Conservation (phyloP, 805 yeast species). For the Barnettozyma sp. region DNA sequence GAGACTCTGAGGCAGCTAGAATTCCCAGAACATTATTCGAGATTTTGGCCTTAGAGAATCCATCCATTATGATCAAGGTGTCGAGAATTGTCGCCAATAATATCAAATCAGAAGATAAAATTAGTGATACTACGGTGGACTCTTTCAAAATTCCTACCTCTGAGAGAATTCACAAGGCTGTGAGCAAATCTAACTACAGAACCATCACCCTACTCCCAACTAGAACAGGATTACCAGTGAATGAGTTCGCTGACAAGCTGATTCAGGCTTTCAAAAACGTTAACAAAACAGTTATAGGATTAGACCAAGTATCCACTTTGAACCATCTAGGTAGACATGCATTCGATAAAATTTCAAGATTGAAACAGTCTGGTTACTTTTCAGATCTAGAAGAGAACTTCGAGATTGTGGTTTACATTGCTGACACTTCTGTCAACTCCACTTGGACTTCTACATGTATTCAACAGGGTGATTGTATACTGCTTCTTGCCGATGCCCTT, state of each 20-base stretch:
- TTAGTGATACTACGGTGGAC: slow-evolving; percentile 13
- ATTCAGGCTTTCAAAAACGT: slow-evolving; percentile 65
- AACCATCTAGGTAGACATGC: slow-evolving; percentile 86
- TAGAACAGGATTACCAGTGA: slow-evolving; percentile 74
- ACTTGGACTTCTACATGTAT: slow-evolving; percentile 91
- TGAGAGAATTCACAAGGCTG: slow-evolving; percentile 7
- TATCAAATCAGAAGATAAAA: slow-evolving; percentile 15
- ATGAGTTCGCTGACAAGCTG: slow-evolving; percentile 72
- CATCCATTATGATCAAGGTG: slow-evolving; percentile 85
- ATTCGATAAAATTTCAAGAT: slow-evolving; percentile 77
- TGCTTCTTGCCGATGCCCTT: slow-evolving; percentile 78
- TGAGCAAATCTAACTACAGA: slow-evolving; percentile 47
- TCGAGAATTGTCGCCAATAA: slow-evolving; percentile 78
- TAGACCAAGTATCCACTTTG: slow-evolving; percentile 79
- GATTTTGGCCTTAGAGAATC: slow-evolving; percentile 73
- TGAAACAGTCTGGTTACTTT: slow-evolving; percentile 83
- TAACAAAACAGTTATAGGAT: slow-evolving; percentile 64
- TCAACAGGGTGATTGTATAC: slow-evolving; percentile 91
- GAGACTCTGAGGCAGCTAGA: slow-evolving; percentile 92
- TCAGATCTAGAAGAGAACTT: slow-evolving; percentile 86
- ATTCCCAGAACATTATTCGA: slow-evolving; percentile 89
- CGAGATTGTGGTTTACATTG: slow-evolving; percentile 83
- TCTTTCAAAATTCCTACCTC: slow-evolving; percentile 28
- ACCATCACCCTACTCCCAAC: slow-evolving; percentile 84
- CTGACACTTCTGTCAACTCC: slow-evolving; percentile 77